These are phyloP conservation scores for Amaranthus cruentus DNA, from an alignment of 148 eudicot genomes.

Conservation along the genomic window DNA sequence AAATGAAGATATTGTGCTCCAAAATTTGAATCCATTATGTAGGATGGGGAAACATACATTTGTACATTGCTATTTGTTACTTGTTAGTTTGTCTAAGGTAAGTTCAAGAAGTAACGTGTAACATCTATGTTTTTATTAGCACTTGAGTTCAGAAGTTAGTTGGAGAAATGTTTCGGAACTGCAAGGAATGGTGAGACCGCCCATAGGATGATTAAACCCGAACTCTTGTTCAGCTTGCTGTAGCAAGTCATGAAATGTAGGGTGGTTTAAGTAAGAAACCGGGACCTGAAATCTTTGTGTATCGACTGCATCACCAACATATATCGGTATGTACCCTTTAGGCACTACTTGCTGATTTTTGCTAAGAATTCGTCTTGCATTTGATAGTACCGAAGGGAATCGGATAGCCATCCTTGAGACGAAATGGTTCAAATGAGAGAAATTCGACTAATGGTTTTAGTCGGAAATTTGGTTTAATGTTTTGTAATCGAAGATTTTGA, in stretches of 20 bases:
- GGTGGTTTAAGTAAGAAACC: slow-evolving; percentile 22
- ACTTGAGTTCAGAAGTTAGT: slow-evolving; percentile 7
- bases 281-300: slow-evolving; percentile 13
- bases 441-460: no score
- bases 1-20: no score
- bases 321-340: slow-evolving; percentile 12
- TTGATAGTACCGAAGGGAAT: slow-evolving; percentile 5
- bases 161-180: slow-evolving; percentile 1
- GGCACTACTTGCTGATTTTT: slow-evolving; percentile 7
- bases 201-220: slow-evolving; percentile 24
- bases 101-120: no score
- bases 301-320: slow-evolving; percentile 13
- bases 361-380: slow-evolving; percentile 10
- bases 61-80: no score
- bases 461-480: no score
- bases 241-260: slow-evolving; percentile 26
- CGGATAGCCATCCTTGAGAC: neutral
- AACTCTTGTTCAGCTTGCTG: slow-evolving; percentile 26
- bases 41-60: no score
- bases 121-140: neutral
- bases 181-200: slow-evolving; percentile 19
- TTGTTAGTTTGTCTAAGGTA: no score
- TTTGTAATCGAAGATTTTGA: no score
- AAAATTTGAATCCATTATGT: no score
- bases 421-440: no score